Evolutionary conservation across 768 basidiomycete genomes (phyloP), one percentile per base, ranked within the genome.

Genomic region (Xerocomus brunneocitrinus): DNA sequence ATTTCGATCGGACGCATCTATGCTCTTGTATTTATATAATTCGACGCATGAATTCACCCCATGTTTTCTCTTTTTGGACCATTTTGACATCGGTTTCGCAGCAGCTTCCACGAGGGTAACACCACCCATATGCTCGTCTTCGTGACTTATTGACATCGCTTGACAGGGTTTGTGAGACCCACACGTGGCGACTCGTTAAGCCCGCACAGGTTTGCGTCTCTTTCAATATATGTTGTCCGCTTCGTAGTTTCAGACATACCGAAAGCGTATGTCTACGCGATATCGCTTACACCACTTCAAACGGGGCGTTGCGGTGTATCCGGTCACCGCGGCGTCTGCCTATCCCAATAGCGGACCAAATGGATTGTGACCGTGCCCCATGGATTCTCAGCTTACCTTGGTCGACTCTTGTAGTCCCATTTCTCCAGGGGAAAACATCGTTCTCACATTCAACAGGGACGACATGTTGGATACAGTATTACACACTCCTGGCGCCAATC

Each of bases 331-430:
- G 24, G 16, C 8, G 14, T 9, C 9, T 19, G 14, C 47, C 19
- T 12, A 8, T 47, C 14, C 24, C 27, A n/a, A 24, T 2, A n/a
- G 2, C n/a, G 16, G 30, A 5, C 30, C 12, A n/a, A n/a, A 13
- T 25, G 31, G n/a, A 34, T 34, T 34, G 32, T 13, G 5, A 34
- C 32, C 13, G 12, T 34, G 32, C 13, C 32, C 27, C 43, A 59
- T 58, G 59, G 39, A 56, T 3, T 62, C 59, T 25, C 62, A 59
- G 34, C 50, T 65, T 35, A 64, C 62, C 7, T 47, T 63, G 8
- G 45, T 55, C 30, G 47, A 64, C 39, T 4, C 40, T 12, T 3
- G 2, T 10, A 4, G 22, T 8, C 49, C 19, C 47, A 12, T 9
- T 24, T 36, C 28, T 30, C n/a, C 31, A n/a, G 42, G 40, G 1